Base-by-base conservation (phyloP, 345 rosid genomes). In the Syzygium jambos region DNA sequence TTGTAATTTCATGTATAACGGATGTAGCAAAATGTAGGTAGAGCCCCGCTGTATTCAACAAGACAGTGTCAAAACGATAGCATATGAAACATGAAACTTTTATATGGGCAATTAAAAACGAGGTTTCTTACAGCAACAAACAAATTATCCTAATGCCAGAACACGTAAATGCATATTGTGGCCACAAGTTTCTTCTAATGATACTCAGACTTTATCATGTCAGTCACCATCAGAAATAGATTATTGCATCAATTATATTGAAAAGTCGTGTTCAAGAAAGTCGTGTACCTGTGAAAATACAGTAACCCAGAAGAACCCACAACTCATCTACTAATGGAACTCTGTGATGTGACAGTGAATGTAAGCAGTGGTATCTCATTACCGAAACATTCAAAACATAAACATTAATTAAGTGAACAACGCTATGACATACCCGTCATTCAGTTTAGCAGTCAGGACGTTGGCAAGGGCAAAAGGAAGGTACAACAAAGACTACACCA, bases 381-480 rank as follows among this genome's bases (percentile, higher is more conserved):
- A 73, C 13, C 82, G 78, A 59, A 51, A 65, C 43, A 59, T 86
- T 55, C 12, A 23, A 56, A 68, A 86, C n/a, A 52, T 52, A 12
- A 84, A 53, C 52, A 38, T 30, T 25, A n/a, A 22, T 53, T 17
- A 17, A 73, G 80, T 19, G 80, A 73, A 55, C 17, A 77, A 52
- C 56, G 84, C 52, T 49, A 52, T 15, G 49, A 51, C 95, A 87
- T 94, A 98, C 99, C 99, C 99, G 87, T 92, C 98, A 91, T 96
- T 96, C 88, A 98, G 91, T 91, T 89, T 96, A 46, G 99, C 98
- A 6, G 99, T 94, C 77, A 98, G 96, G 86, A 93, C 96, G 80
- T 98, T 98, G 85, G 99, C 99, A 84, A 98, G 92, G 88, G 98
- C 99, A 88, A 98, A 92, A 12, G 99, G 99, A 91, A 98, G 97